Evolutionary conservation across 306 rosid genomes (phyloP), one percentile per base, ranked within the genome.

Genomic region (Calophaca sinica): DNA sequence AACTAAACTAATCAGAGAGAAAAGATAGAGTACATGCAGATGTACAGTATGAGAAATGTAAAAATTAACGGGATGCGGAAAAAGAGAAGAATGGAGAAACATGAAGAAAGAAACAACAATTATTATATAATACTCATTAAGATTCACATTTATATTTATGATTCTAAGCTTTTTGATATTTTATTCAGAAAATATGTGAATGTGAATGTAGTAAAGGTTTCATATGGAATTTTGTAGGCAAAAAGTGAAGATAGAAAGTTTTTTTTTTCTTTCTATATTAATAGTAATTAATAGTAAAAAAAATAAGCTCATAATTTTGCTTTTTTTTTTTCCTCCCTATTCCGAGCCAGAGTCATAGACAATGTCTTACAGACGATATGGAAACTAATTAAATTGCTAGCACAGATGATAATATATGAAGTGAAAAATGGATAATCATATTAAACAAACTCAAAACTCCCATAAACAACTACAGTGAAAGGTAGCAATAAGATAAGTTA

Each of bases 351-450:
- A 68, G 50, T 63, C 51, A 70, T 29, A n/a, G 54, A 32, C 20
- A 33, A 50, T 70, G 65, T 70, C 63, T 14, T 70, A 64, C 6
- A 55, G 51, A 42, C 32, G 26, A 20, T 63, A 11, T 1, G 14
- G 62, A 55, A 74, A 70, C 72, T 55, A 63, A 55, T 36, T 14
- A 44, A 64, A 65, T 29, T 71, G 28, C 65, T 52, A 5, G 50
- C n/a, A 41, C 53, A 26, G 12, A 61, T 6, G 9, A 82, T 38
- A 32, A 26, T n/a, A 66, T 68, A 62, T 36, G 63, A 33, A 53
- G 44, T 39, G 7, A 63, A 62, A 53, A 53, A 74, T 9, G 0
- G 8, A 54, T 13, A 15, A 7, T 48, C 2, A 55, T 15, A 26
- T 3, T 1, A 45, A 28, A 35, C 6, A 50, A 70, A 52, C 63